Evolutionary conservation across 2,329 filamentous ascomycete genomes (phyloP).

Genomic region (Elsinoe perseae): DNA sequence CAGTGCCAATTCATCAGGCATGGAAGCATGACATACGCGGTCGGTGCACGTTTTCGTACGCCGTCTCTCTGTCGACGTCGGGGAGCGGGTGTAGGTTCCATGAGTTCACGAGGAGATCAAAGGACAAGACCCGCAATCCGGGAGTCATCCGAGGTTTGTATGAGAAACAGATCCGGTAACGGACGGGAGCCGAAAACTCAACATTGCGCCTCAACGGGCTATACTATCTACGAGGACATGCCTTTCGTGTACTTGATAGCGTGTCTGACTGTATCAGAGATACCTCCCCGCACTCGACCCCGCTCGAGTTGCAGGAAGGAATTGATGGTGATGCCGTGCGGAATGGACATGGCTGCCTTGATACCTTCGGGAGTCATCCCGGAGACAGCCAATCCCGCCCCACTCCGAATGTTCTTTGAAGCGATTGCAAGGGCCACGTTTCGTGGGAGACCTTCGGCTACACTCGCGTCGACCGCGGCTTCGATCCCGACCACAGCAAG

Average conservation of each 20-base stretch:
- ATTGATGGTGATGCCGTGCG: slow-evolving; percentile 23
- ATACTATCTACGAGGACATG: slow-evolving; percentile 16
- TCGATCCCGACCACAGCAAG: slow-evolving; percentile 23
- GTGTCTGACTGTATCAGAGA: slow-evolving; percentile 18
- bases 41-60: background rate
- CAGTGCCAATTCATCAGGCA: background rate
- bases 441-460: slow-evolving; percentile 23
- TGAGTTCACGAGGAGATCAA: background rate
- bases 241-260: slow-evolving; percentile 19
- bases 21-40: background rate
- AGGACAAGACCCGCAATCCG: background rate
- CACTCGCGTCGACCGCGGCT: slow-evolving; percentile 23
- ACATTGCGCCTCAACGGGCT: background rate
- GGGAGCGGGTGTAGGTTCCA: background rate
- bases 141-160: background rate
- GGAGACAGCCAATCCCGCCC: slow-evolving; percentile 20
- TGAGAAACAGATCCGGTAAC: too few species aligned
- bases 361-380: slow-evolving; percentile 24
- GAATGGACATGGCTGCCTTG: slow-evolving; percentile 25
- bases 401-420: slow-evolving; percentile 21
- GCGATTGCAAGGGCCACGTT: slow-evolving; percentile 20
- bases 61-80: background rate
- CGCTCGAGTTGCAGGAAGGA: slow-evolving; percentile 21
- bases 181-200: too few species aligned
- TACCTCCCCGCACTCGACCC: slow-evolving; percentile 16